Base-by-base conservation (phyloP, 2,329 filamentous ascomycete species). In the Penicillium hesseltinei region DNA sequence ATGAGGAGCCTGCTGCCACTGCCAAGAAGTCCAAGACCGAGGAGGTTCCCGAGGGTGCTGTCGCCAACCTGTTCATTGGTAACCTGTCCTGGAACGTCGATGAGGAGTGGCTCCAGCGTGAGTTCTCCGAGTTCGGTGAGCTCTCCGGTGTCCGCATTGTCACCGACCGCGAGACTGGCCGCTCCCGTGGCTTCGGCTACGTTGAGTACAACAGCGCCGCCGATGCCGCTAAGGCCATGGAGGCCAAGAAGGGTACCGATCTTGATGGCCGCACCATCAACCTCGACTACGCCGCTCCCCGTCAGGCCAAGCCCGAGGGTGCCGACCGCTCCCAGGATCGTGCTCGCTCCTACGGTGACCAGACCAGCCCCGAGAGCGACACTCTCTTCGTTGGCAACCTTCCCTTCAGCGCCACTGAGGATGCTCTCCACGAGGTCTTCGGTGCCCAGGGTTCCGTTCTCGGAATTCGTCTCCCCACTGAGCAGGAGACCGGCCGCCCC, bases 351-450 rank as follows among this genome's bases (percentile, higher is more conserved):
- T 93, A 88, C 73, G 92, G 92, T 64, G 92, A 97, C 76, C 82
- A 84, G 67, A 80, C 87, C 71, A 92, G 88, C 81, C 84, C 89
- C 62, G 88, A 90, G 73, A 90, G 87, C 73, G 89, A 92, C 66
- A 97, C 92, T 42, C 84, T 97, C 59, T 97, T 94, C 78, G 86
- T 96, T 65, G 92, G 92, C 69, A 97, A 97, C 82, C 80, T 97
- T 65, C 87, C 90, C 50, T 97, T 95, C 78, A 86, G 90, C 63
- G 86, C 88, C 69, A 86, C 88, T 69, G 89, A 95, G 80, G 88
- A 92, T 55, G 78, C 81, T 63, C 82, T 97, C 66, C 82, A 82
- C 61, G 84, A 88, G 67, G 86, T 89, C 74, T 96, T 96, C 81
- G 80, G 80, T 68, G 83, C 88, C 66, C 83, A 87, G 67, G 85